These are phyloP conservation scores for Xylaria sp. DNA, from an alignment of 2,329 filamentous ascomycete species.

Conservation along the genomic window DNA sequence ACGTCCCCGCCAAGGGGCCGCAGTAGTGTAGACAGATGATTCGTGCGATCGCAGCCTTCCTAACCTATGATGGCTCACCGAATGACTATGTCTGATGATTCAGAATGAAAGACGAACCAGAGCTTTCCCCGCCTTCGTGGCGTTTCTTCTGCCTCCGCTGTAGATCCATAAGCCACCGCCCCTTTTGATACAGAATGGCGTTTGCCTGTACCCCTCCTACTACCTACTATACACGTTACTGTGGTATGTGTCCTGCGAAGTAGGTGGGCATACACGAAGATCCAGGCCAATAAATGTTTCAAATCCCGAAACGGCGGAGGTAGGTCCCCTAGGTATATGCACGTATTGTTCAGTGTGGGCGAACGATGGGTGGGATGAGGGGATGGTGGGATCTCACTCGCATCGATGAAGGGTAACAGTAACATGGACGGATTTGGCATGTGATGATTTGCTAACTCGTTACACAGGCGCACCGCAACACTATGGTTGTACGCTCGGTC, in stretches of 20 bases:
- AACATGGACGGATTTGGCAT: slow-evolving; percentile 11
- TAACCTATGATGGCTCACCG: slow-evolving; percentile 16
- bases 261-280: slow-evolving; percentile 3
- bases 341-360: slow-evolving; percentile 16
- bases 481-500: not conserved
- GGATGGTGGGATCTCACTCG: slow-evolving; percentile 30
- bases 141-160: slow-evolving; percentile 3
- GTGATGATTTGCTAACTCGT: slow-evolving; percentile 6
- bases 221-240: not conserved
- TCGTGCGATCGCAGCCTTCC: slow-evolving; percentile 6
- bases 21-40: slow-evolving; percentile 19
- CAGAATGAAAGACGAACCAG: slow-evolving; percentile 14
- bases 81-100: slow-evolving; percentile 26
- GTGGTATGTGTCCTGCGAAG: not conserved
- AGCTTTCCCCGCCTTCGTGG: slow-evolving; percentile 25
- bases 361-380: not conserved
- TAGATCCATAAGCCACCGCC: not conserved
- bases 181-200: not conserved
- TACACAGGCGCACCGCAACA: not conserved
- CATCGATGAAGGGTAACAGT: slow-evolving; percentile 21
- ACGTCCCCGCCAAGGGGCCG: not conserved
- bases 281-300: slow-evolving; percentile 22
- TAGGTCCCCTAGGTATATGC: slow-evolving; percentile 30
- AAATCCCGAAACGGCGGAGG: slow-evolving; percentile 37
- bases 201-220: not conserved